phyloP scores from a whole-genome alignment of 441 rosid species.

The Hura crepitans region DNA sequence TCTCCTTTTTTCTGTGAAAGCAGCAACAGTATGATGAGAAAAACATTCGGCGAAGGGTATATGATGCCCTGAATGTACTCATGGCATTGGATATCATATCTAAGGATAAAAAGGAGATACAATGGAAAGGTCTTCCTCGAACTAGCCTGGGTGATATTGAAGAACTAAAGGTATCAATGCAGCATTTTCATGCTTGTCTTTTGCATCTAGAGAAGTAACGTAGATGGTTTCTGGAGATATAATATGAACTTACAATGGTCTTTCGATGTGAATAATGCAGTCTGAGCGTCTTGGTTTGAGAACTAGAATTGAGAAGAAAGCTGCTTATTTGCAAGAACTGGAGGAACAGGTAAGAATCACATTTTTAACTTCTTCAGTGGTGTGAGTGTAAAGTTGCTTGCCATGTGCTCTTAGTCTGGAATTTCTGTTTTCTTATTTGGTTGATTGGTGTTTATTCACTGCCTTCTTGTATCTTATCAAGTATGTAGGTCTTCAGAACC shows the following conservation, averaged over 20 bases:
- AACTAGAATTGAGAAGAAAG: constrained; percentile 83
- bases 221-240: constrained; percentile 21
- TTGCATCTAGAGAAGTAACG: constrained; percentile 14
- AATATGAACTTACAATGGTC: constrained; percentile 22
- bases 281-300: constrained; percentile 59
- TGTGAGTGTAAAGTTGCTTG: constrained; percentile 13
- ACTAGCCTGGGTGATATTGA: constrained; percentile 90
- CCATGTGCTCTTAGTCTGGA: constrained; percentile 13
- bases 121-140: constrained; percentile 98
- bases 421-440: constrained; percentile 3
- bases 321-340: constrained; percentile 76
- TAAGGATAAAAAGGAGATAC: constrained; percentile 98
- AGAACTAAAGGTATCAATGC: constrained; percentile 71
- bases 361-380: background rate
- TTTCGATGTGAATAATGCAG: constrained; percentile 37
- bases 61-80: constrained; percentile 95
- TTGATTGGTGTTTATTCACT: constrained; percentile 7
- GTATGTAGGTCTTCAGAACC: constrained; percentile 86
- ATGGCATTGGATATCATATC: constrained; percentile 99
- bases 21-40: constrained; percentile 99
- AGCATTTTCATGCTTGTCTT: constrained; percentile 23
- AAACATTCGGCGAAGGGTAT: constrained; percentile 94
- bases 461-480: constrained; percentile 31
- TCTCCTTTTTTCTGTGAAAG: constrained; percentile 13
- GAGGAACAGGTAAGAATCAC: constrained; percentile 77